Evolutionary conservation across 192 early-diverging fungal species (phyloP).

Genomic region (Phycomyces nitens): DNA sequence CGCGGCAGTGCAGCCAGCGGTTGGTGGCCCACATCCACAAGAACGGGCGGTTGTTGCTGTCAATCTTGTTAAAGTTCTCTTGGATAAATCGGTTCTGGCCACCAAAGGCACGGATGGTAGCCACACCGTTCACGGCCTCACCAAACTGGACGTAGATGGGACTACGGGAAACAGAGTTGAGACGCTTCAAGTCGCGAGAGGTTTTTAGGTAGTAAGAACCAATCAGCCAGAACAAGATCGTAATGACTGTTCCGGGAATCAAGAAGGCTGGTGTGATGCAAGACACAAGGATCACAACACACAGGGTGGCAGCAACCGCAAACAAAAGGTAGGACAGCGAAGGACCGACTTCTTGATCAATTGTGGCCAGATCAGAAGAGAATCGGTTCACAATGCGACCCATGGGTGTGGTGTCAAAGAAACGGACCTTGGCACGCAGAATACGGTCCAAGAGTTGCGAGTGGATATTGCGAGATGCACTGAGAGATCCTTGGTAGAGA

Average conservation of each 20-base stretch:
- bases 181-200: slow-evolving; percentile 86
- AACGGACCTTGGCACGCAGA: slow-evolving; percentile 69
- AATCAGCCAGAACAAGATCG: slow-evolving; percentile 56
- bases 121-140: slow-evolving; percentile 73
- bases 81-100: slow-evolving; percentile 62
- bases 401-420: slow-evolving; percentile 90
- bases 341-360: slow-evolving; percentile 65
- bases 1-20: slow-evolving; percentile 85
- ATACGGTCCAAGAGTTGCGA: slow-evolving; percentile 51
- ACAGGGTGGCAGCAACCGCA: slow-evolving; percentile 48
- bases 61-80: slow-evolving; percentile 55
- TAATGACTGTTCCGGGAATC: slow-evolving; percentile 55
- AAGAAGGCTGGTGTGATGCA: slow-evolving; percentile 71
- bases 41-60: slow-evolving; percentile 83
- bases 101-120: slow-evolving; percentile 85
- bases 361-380: slow-evolving; percentile 79
- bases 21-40: slow-evolving; percentile 85
- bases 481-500: slow-evolving; percentile 45
- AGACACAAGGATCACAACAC: slow-evolving; percentile 61
- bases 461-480: slow-evolving; percentile 61
- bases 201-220: slow-evolving; percentile 72
- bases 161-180: slow-evolving; percentile 72
- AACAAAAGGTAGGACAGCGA: slow-evolving; percentile 47
- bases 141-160: slow-evolving; percentile 81
- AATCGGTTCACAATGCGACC: slow-evolving; percentile 82